Conservation (phyloP, 352 stramenopile species). For the Phytophthora meadii region DNA sequence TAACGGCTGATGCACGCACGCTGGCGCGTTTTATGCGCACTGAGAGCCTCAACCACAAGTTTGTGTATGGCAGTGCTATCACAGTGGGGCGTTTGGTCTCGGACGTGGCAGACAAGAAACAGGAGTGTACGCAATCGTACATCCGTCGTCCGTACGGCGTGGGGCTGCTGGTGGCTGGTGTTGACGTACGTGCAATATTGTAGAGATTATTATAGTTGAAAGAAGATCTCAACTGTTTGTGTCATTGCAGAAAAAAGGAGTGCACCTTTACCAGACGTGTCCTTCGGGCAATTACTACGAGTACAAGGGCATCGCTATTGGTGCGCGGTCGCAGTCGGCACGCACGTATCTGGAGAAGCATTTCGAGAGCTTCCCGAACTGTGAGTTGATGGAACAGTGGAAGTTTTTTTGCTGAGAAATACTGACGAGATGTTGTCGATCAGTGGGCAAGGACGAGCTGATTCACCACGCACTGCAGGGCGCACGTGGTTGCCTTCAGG, state of each 20-base stretch:
- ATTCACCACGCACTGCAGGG: constrained; percentile 98
- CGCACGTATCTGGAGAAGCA: constrained; percentile 99
- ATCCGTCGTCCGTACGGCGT: constrained; percentile 98
- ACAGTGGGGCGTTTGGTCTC: constrained; percentile 94
- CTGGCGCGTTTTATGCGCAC: constrained; percentile 96
- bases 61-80: constrained; percentile 97
- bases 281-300: constrained; percentile 99
- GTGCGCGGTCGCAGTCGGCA: constrained; percentile 95
- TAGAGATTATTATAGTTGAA: constrained; percentile 1
- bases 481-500: constrained; percentile 95
- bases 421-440: constrained; percentile 4
- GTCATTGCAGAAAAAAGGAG: constrained; percentile 92
- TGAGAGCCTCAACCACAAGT: constrained; percentile 99
- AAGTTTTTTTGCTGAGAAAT: not conserved
- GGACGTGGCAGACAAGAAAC: constrained; percentile 98
- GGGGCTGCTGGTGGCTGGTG: constrained; percentile 95
- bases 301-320: constrained; percentile 98
- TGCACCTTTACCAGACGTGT: constrained; percentile 99
- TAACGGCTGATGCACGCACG: constrained; percentile 97
- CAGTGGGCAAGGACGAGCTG: constrained; percentile 94
- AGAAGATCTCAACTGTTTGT: constrained; percentile 8
- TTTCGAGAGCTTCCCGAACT: constrained; percentile 92
- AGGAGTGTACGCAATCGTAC: constrained; percentile 99
- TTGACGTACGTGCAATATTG: constrained; percentile 66
- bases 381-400: constrained; percentile 45